These are phyloP conservation scores for Onygenales sp. DNA, from an alignment of 2,329 filamentous ascomycete species.

Conservation along the genomic window DNA sequence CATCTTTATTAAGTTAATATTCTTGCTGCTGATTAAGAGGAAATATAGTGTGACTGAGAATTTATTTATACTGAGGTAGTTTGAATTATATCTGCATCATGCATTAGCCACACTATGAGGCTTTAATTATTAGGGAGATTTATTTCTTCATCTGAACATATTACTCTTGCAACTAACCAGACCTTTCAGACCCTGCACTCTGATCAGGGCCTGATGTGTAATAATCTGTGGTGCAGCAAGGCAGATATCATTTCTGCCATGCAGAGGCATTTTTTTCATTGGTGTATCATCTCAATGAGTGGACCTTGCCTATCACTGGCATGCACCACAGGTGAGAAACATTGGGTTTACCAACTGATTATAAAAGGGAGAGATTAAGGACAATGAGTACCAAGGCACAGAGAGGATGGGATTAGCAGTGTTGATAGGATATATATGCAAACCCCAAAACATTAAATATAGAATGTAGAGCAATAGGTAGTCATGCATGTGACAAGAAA, in stretches of 20 bases:
- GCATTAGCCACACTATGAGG: neutral
- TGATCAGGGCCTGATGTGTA: neutral
- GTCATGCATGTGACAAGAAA: neutral
- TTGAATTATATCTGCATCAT: neutral
- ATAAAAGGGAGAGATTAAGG: neutral
- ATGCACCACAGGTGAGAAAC: neutral
- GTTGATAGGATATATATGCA: neutral
- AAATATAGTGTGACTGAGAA: neutral
- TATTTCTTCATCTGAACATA: neutral
- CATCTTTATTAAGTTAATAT: neutral
- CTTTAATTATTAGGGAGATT: neutral
- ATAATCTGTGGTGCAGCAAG: neutral
- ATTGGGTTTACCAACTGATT: neutral
- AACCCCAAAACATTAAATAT: neutral
- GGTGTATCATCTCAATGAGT: neutral
- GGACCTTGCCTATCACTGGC: neutral
- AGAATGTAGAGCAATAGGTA: neutral
- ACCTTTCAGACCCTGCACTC: too few relatives aligned
- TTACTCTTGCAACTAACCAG: neutral
- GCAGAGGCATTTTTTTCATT: constrained; percentile 2
- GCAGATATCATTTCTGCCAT: neutral
- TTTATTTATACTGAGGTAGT: neutral
- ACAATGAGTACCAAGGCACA: neutral
- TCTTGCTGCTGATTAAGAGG: neutral
- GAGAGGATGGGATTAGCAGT: neutral